phyloP scores from a whole-genome alignment of 2,329 filamentous ascomycete species.

The Penicillium sp. region DNA sequence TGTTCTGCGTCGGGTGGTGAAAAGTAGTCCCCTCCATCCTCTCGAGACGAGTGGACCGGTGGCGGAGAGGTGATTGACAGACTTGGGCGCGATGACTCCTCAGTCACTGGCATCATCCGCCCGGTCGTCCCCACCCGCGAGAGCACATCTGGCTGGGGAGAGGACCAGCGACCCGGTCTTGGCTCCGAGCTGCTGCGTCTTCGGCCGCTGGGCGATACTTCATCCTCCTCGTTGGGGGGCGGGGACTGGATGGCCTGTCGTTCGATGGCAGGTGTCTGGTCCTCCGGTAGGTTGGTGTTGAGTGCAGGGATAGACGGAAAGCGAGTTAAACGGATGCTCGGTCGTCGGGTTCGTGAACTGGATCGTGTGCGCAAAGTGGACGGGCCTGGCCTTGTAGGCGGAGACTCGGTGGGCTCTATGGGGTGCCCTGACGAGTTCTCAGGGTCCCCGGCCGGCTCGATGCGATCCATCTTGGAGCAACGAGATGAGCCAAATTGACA shows the following conservation, averaged over 20 bases:
- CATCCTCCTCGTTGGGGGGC: conserved; percentile 26
- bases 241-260: conserved; percentile 17
- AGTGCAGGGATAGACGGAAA: conserved; percentile 21
- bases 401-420: conserved; percentile 12
- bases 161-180: conserved; percentile 36
- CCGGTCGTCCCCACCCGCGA: conserved; percentile 29
- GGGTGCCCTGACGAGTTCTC: conserved; percentile 12
- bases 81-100: conserved; percentile 32
- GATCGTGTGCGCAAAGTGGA: conserved; percentile 22
- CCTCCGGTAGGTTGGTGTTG: conserved; percentile 11
- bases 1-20: conserved; percentile 13
- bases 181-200: conserved; percentile 47
- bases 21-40: background rate
- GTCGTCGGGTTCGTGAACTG: conserved; percentile 30
- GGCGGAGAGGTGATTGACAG: conserved; percentile 9
- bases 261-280: conserved; percentile 19
- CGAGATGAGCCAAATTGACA: background rate
- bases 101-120: conserved; percentile 33
- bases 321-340: conserved; percentile 35
- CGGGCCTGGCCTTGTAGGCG: conserved; percentile 16
- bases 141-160: conserved; percentile 22
- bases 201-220: conserved; percentile 31
- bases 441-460: conserved; percentile 34
- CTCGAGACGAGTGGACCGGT: background rate
- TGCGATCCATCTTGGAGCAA: conserved; percentile 38